Conservation (phyloP, 495 filamentous ascomycete species). For the Xylaria grammica region DNA sequence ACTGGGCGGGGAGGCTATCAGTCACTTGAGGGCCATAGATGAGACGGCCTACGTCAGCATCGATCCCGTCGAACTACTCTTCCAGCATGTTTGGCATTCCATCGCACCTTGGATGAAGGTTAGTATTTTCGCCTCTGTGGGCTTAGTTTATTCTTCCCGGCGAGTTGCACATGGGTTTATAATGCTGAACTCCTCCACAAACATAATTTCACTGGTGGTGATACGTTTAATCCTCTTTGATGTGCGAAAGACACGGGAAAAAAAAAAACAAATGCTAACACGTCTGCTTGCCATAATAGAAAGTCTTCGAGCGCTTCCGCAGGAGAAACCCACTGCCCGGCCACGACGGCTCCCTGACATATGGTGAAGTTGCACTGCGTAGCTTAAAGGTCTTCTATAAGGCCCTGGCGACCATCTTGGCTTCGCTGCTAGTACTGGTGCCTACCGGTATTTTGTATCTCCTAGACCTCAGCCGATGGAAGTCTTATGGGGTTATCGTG, state of each 20-base stretch:
- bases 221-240: too few species aligned
- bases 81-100: background rate
- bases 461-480: background rate
- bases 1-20: background rate
- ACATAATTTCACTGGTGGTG: background rate
- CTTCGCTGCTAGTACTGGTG: background rate
- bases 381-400: background rate
- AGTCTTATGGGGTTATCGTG: background rate
- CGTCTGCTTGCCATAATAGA: background rate
- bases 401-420: background rate
- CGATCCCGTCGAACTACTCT: background rate
- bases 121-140: background rate
- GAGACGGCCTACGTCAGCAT: conserved; percentile 1
- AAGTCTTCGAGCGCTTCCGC: background rate
- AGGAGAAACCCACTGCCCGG: background rate
- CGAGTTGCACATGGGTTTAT: background rate
- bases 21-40: background rate
- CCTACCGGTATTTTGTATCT: conserved; percentile 5
- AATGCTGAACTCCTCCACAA: background rate
- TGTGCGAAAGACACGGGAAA: too few species aligned
- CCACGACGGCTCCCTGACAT: background rate
- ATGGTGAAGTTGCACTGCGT: background rate
- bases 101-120: background rate
- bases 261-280: background rate
- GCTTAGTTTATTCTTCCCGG: background rate